Conservation (phyloP, 2,329 filamentous ascomycete genomes). For the Westerdykella aurantiaca region DNA sequence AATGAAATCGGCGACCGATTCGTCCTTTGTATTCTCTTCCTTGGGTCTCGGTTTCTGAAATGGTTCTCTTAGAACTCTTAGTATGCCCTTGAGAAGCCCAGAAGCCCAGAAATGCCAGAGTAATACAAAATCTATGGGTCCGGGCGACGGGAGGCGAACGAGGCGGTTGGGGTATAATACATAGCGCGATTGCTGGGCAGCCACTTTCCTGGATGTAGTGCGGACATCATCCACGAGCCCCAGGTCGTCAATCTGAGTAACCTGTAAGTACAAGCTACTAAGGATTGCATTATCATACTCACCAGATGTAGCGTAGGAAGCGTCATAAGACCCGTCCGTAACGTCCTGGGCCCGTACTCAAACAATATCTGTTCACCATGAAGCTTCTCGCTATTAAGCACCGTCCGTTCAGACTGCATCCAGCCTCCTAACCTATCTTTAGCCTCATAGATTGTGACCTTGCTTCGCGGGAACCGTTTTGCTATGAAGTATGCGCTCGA, state of each 20-base stretch:
- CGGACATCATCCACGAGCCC: slow-evolving; percentile 53
- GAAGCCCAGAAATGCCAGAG: slow-evolving; percentile 25
- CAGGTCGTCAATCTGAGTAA: slow-evolving; percentile 49
- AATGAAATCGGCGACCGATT: slow-evolving; percentile 67
- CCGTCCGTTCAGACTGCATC: slow-evolving; percentile 62
- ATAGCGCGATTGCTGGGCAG: slow-evolving; percentile 61
- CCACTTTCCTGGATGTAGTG: slow-evolving; percentile 46
- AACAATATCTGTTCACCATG: slow-evolving; percentile 63
- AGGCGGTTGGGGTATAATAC: slow-evolving; percentile 85
- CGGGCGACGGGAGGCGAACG: slow-evolving; percentile 41
- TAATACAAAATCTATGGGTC: too few species aligned
- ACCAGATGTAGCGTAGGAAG: slow-evolving; percentile 67
- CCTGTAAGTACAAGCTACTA: slow-evolving; percentile 3
- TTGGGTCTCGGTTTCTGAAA: slow-evolving; percentile 27
- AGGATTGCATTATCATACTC: slow-evolving; percentile 21
- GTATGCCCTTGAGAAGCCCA: slow-evolving; percentile 50
- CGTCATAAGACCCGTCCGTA: slow-evolving; percentile 57
- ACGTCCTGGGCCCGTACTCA: slow-evolving; percentile 75
- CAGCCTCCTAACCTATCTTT: slow-evolving; percentile 70
- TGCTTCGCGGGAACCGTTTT: slow-evolving; percentile 59
- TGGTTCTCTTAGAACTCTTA: slow-evolving; percentile 37
- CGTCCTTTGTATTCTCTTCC: slow-evolving; percentile 47
- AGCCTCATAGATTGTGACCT: slow-evolving; percentile 77
- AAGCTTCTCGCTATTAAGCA: slow-evolving; percentile 37
- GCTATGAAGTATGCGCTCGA: slow-evolving; percentile 63